Base-by-base conservation (phyloP, 1,139 yeast genomes). In the Wickerhamomyces sp. region DNA sequence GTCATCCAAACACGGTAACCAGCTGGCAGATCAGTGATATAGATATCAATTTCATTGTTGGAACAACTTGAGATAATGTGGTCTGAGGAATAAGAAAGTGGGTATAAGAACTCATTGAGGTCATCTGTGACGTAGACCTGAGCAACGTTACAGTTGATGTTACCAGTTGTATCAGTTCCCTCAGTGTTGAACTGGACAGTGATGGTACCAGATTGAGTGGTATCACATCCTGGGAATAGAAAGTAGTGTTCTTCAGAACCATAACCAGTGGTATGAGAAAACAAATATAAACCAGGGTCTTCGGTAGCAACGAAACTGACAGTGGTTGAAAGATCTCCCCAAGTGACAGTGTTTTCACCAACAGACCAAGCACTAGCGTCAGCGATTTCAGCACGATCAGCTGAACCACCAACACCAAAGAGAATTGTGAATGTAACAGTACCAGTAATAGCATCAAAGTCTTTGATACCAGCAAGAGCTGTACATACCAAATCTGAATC, bases 321-420 rank as follows among this genome's bases (percentile, higher is more conserved):
- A 13, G 52, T 40, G 6, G 62, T 54, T 11, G 59, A 49, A 35
- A 62, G 36, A 10, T 23, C 37, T 27, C 36, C 39, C 42, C 44
- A 45, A 14, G 43, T 45, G 10, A 45, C 35, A 6, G 35, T 36
- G 29, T n/a, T 29, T n/a, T 8, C 18, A 18, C 29, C 30, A 36
- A n/a, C 36, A 9, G 7, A 7, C 36, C 36, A 34, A 34, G 36
- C 36, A 7, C 15, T 34, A 13, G 36, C 36, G 10, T 14, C 36
- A 13, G 27, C 10, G 10, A 34, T 34, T 34, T 34, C 36, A 18
- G 18, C 36, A 34, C 27, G 10, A 29, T 29, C 13, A 10, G 52
- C 42, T 26, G 65, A 59, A 29, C 63, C 68, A 48, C 71, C 72
- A 46, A 50, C 58, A 41, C 58, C 60, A 39, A 66, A 65, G 35